Evolutionary conservation across 441 rosid species (phyloP).

Genomic region (Raphanus hybrid): DNA sequence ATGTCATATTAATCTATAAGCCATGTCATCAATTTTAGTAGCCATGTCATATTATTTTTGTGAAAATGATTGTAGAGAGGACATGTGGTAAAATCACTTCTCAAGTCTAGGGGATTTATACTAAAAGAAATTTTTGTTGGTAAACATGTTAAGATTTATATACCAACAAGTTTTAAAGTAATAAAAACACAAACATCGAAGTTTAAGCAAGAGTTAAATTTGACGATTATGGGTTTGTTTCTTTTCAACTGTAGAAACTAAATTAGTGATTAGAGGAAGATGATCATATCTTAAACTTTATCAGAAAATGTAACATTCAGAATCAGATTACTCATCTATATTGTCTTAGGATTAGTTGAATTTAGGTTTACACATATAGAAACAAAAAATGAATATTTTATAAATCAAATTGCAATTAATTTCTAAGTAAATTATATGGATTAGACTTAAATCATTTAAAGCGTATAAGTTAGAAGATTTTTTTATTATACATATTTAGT

Average conservation of each 20-base stretch:
- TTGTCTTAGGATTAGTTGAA: background rate
- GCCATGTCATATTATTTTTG: too few species aligned
- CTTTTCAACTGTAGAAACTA: background rate
- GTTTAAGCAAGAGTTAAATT: too few species aligned
- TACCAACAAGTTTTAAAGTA: too few species aligned
- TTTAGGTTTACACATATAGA: background rate
- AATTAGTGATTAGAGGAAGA: background rate
- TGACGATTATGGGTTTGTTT: background rate
- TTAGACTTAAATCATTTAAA: background rate
- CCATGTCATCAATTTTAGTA: too few species aligned
- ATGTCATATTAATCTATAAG: too few species aligned
- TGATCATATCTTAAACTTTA: background rate
- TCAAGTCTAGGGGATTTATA: too few species aligned
- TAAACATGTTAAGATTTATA: too few species aligned
- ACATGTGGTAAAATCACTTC: too few species aligned
- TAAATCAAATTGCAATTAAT: background rate
- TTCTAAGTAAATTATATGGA: background rate
- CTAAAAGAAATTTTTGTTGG: too few species aligned
- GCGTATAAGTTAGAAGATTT: background rate
- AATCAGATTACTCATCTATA: background rate
- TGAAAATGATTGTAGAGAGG: too few species aligned
- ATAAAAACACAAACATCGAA: too few species aligned
- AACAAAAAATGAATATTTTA: background rate
- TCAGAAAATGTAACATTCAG: background rate
- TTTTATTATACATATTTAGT: background rate